Evolutionary conservation across 129 eudicot genomes (phyloP).

Genomic region (Silybum marianum): DNA sequence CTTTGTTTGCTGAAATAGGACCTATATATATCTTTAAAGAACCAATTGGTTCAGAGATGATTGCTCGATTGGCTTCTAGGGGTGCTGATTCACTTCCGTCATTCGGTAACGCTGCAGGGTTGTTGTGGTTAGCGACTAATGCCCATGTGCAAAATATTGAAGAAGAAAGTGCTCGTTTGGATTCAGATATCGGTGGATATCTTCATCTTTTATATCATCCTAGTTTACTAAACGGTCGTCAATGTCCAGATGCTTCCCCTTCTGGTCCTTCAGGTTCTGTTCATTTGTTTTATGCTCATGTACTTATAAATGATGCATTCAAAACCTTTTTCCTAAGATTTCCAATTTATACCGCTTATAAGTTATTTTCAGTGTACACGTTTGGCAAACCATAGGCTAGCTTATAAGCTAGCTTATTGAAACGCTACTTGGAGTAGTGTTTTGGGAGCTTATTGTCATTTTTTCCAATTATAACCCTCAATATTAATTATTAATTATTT

Average conservation of each 20-base stretch:
- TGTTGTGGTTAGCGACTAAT: constrained; percentile 76
- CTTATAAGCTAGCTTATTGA: too few species aligned
- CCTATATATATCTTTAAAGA: constrained; percentile 89
- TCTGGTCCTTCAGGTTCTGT: constrained; percentile 81
- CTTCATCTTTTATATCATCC: constrained; percentile 95
- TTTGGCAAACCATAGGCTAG: too few species aligned
- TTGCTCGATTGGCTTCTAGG: constrained; percentile 81
- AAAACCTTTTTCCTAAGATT: neutral
- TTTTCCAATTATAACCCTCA: too few species aligned
- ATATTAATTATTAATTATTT: too few species aligned
- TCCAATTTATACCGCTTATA: neutral
- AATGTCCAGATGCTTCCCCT: constrained; percentile 96
- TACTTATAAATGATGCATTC: neutral
- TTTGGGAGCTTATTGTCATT: too few species aligned
- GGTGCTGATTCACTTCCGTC: constrained; percentile 91
- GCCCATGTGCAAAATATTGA: constrained; percentile 60
- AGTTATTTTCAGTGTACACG: too few species aligned
- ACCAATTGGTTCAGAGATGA: constrained; percentile 75
- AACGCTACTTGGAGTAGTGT: too few species aligned
- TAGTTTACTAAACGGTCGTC: constrained; percentile 76
- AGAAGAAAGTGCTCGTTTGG: constrained; percentile 80
- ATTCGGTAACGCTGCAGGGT: constrained; percentile 85
- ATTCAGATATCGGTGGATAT: constrained; percentile 76
- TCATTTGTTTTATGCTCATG: neutral
- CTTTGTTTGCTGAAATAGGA: constrained; percentile 97